phyloP scores from a whole-genome alignment of 1,139 yeast species.

The Hyphopichia pseudoburtonii region DNA sequence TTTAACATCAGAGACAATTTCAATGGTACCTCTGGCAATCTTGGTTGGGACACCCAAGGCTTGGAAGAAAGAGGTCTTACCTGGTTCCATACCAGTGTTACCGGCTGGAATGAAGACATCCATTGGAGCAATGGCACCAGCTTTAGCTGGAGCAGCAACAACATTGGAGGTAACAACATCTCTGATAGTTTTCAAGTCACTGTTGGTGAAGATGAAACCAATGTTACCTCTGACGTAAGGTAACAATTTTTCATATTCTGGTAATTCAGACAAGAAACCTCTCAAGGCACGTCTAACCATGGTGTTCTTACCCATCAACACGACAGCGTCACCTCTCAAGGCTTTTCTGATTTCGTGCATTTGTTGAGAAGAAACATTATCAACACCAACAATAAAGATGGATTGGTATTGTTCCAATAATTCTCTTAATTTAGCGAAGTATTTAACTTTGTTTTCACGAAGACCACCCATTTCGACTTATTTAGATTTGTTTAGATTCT shows the following conservation, averaged over 20 bases:
- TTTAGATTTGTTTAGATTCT: constrained; percentile 15
- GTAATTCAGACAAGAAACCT: constrained; percentile 89
- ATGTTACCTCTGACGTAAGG: constrained; percentile 97
- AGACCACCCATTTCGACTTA: constrained; percentile 99
- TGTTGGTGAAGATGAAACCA: constrained; percentile 99
- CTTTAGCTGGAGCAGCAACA: constrained; percentile 99
- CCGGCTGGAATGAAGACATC: constrained; percentile 98
- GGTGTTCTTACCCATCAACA: constrained; percentile 99
- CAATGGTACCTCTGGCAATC: constrained; percentile 99
- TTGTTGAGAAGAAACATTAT: constrained; percentile 99
- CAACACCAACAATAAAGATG: constrained; percentile 98
- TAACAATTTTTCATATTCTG: constrained; percentile 92
- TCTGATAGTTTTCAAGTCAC: constrained; percentile 88
- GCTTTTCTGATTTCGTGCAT: constrained; percentile 99
- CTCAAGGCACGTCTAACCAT: constrained; percentile 99
- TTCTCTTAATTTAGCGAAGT: constrained; percentile 93
- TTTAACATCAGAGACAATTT: constrained; percentile 95
- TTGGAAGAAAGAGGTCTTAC: constrained; percentile 99
- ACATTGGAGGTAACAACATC: constrained; percentile 84
- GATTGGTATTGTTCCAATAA: constrained; percentile 96
- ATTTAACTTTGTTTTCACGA: constrained; percentile 96
- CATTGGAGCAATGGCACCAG: constrained; percentile 99
- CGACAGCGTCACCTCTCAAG: constrained; percentile 91
- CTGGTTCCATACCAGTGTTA: constrained; percentile 99
- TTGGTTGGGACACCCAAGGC: constrained; percentile 99